Evolutionary conservation across 73 alveolate genomes (phyloP).

Genomic region (Blepharisma stoltei): DNA sequence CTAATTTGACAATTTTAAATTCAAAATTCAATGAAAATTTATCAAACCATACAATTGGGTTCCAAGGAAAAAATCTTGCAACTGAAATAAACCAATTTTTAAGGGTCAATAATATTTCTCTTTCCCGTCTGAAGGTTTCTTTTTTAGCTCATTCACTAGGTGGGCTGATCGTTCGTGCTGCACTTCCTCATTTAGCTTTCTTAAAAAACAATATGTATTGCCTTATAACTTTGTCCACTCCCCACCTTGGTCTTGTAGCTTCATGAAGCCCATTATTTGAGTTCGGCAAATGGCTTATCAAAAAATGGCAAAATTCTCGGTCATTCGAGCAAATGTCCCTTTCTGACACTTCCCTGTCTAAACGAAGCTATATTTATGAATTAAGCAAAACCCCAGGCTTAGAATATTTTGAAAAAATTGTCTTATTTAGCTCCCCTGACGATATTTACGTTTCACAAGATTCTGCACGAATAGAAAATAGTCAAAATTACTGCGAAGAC

Average conservation of each 20-base stretch:
- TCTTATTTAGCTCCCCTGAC: constrained; percentile 81
- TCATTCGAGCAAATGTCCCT: constrained; percentile 82
- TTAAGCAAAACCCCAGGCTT: constrained; percentile 73
- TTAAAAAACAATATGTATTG: constrained; percentile 76
- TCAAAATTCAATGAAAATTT: constrained; percentile 90
- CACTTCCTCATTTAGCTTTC: constrained; percentile 63
- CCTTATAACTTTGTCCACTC: constrained; percentile 88
- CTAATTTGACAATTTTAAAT: constrained; percentile 83
- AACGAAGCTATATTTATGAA: constrained; percentile 88
- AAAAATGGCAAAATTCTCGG: constrained; percentile 90
- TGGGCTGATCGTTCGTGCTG: constrained; percentile 88
- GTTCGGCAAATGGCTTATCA: constrained; percentile 95
- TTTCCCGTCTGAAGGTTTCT: constrained; percentile 80
- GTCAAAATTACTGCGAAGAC: constrained; percentile 48
- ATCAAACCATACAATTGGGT: constrained; percentile 85
- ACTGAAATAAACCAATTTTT: constrained; percentile 77
- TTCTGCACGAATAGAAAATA: constrained; percentile 80
- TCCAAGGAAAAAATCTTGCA: constrained; percentile 93
- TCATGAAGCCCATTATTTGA: constrained; percentile 42
- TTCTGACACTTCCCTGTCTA: constrained; percentile 80
- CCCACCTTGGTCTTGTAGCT: constrained; percentile 94
- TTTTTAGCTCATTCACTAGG: constrained; percentile 99
- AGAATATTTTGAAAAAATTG: constrained; percentile 87
- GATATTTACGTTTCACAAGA: constrained; percentile 98
- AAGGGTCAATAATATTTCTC: constrained; percentile 67